phyloP scores from a whole-genome alignment of 768 basidiomycete genomes.

The Leucosporidium yakuticum region DNA sequence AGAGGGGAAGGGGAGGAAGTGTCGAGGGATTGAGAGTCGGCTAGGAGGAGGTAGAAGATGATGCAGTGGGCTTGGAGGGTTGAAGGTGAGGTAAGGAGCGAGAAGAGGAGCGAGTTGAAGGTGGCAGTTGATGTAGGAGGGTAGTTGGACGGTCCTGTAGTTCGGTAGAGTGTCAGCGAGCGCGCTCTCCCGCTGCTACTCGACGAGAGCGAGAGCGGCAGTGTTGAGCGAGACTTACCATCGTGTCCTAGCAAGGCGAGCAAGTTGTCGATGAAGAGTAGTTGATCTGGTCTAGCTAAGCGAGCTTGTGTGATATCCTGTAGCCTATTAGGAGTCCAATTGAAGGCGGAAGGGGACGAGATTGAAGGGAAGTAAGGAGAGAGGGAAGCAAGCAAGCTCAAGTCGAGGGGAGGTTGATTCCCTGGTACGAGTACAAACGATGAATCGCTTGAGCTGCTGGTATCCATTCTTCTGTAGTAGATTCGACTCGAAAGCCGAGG shows the following conservation, averaged over 20 bases:
- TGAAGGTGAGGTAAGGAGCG: background rate
- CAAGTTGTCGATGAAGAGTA: slow-evolving; percentile 24
- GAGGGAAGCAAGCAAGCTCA: background rate
- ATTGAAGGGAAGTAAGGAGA: background rate
- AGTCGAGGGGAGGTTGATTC: background rate
- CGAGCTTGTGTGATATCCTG: background rate
- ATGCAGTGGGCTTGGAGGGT: slow-evolving; percentile 11
- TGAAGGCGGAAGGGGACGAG: background rate
- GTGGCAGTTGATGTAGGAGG: slow-evolving; percentile 10
- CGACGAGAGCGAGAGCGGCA: background rate
- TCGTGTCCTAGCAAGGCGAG: slow-evolving; percentile 5
- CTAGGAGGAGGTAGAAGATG: slow-evolving; percentile 32
- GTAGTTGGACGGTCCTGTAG: background rate
- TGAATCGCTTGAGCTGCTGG: background rate
- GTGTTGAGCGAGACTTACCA: background rate
- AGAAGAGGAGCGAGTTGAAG: slow-evolving; percentile 4
- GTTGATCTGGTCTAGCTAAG: slow-evolving; percentile 2
- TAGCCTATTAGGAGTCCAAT: background rate
- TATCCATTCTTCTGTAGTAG: no score
- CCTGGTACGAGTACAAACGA: slow-evolving; percentile 14
- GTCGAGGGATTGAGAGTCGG: background rate
- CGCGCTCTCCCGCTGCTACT: background rate
- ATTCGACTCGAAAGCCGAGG: no score
- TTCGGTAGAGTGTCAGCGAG: background rate
- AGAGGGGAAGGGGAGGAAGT: background rate